Conservation (phyloP, 306 rosid genomes). For the Trifolium fragiferum region DNA sequence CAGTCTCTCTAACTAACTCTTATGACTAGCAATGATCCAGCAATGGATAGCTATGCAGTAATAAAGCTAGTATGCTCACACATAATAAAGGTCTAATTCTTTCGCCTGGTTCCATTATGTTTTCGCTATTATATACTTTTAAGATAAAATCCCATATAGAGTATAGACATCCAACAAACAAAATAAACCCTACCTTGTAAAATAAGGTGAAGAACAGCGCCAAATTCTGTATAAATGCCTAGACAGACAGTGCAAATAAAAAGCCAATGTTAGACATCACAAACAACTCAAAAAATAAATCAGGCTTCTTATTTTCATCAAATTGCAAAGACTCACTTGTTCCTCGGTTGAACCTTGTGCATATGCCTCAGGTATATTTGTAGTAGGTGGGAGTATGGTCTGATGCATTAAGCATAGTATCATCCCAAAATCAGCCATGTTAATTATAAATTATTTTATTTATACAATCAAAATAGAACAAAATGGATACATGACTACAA, state of each 20-base stretch:
- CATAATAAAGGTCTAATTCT: slow-evolving; percentile 9
- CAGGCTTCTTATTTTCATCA: not conserved
- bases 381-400: slow-evolving; percentile 76
- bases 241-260: slow-evolving; percentile 3
- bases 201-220: slow-evolving; percentile 94
- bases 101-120: slow-evolving; percentile 10
- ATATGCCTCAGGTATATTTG: slow-evolving; percentile 94
- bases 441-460: slow-evolving; percentile 23
- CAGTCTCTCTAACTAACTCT: not conserved
- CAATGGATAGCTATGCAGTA: not conserved
- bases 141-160: slow-evolving; percentile 3
- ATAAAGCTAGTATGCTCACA: slow-evolving; percentile 13
- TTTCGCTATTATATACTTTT: slow-evolving; percentile 19
- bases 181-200: slow-evolving; percentile 62
- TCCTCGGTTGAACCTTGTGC: slow-evolving; percentile 85
- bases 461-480: not conserved
- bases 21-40: not conserved
- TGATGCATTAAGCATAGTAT: slow-evolving; percentile 33
- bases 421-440: slow-evolving; percentile 26
- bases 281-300: slow-evolving; percentile 2
- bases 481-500: slow-evolving; percentile 9
- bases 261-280: slow-evolving; percentile 23
- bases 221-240: slow-evolving; percentile 96
- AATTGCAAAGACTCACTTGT: slow-evolving; percentile 58
- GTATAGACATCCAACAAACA: not conserved